phyloP scores from a whole-genome alignment of 257 asterid genomes.

The Nicotiana sylvestris region DNA sequence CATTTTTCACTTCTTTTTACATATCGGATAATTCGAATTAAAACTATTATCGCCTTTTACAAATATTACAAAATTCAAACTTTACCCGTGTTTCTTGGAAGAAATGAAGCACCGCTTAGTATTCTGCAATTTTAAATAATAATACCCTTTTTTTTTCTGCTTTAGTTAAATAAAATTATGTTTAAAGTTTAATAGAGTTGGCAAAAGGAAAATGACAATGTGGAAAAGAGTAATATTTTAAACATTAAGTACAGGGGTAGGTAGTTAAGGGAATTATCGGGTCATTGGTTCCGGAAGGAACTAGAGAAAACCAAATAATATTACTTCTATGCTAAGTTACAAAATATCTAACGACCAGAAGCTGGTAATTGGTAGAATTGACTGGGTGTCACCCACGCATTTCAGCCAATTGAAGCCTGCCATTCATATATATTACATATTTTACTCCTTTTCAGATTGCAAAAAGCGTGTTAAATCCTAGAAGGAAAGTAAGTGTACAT shows the following conservation, averaged over 20 bases:
- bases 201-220: neutral
- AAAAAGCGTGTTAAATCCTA: neutral
- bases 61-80: neutral
- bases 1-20: neutral
- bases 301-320: neutral
- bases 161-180: neutral
- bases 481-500: neutral
- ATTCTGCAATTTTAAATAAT: neutral
- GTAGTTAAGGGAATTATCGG: neutral
- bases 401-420: slow-evolving; percentile 7
- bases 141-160: neutral
- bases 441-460: neutral
- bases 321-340: neutral
- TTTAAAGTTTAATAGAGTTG: neutral
- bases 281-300: neutral
- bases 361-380: neutral
- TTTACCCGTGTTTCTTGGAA: neutral
- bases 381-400: neutral
- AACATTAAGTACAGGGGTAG: neutral
- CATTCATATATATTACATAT: slow-evolving; percentile 6
- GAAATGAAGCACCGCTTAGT: neutral
- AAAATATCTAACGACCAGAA: neutral
- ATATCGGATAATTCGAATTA: neutral
- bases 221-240: neutral
- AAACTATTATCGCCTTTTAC: neutral